phyloP scores from a whole-genome alignment of 257 asterid species.

The Echites panduratus region DNA sequence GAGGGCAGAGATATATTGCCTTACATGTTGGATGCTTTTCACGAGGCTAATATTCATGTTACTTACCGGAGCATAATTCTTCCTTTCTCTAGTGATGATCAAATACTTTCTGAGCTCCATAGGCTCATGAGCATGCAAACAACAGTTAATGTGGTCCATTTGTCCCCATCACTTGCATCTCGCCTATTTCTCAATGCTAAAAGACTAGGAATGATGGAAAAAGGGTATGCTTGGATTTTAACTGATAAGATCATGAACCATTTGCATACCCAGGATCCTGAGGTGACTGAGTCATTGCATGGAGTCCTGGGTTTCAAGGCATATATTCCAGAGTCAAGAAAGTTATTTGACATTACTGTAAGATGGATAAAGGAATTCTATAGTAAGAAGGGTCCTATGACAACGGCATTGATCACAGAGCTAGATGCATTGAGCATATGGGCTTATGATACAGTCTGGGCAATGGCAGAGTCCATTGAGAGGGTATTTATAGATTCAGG shows the following conservation, averaged over 20 bases:
- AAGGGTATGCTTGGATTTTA: conserved; percentile 41
- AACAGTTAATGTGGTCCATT: conserved; percentile 27
- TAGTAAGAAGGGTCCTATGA: conserved; percentile 7
- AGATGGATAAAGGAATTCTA: conserved; percentile 34
- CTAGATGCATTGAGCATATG: conserved; percentile 24
- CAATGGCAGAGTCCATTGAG: conserved; percentile 31
- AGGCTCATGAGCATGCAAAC: conserved; percentile 14
- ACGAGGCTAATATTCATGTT: conserved; percentile 17
- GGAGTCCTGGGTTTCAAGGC: conserved; percentile 40
- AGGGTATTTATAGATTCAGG: background rate
- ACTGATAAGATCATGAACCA: conserved; percentile 39
- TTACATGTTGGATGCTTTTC: conserved; percentile 20
- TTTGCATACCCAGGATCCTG: conserved; percentile 19
- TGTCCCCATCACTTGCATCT: conserved; percentile 29
- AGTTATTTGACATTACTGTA: conserved; percentile 16
- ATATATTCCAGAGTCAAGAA: conserved; percentile 23
- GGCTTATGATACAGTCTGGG: conserved; percentile 43
- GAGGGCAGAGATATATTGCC: conserved; percentile 22
- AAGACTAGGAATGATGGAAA: conserved; percentile 33
- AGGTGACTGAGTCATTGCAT: conserved; percentile 26
- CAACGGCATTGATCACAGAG: conserved; percentile 9
- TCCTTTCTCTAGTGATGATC: conserved; percentile 12
- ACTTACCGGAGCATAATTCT: conserved; percentile 18
- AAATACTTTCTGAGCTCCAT: conserved; percentile 19
- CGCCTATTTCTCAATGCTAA: conserved; percentile 27